Evolutionary conservation across 2,329 filamentous ascomycete species (phyloP).

Genomic region (Alternaria solani): DNA sequence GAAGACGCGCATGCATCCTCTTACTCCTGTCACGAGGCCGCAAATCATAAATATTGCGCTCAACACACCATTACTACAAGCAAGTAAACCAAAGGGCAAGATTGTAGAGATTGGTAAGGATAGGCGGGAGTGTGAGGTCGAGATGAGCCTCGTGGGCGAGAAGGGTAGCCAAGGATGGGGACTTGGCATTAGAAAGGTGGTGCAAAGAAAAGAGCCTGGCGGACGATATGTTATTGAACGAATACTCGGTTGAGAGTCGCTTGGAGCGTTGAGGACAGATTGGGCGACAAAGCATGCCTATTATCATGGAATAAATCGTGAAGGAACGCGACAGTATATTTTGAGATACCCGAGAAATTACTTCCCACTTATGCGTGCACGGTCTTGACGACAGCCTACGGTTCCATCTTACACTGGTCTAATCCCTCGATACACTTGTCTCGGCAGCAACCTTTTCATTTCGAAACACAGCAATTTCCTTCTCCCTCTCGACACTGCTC

Average conservation of each 20-base stretch:
- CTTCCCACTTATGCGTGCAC: not conserved
- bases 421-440: conserved; percentile 34
- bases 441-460: conserved; percentile 40
- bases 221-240: conserved; percentile 75
- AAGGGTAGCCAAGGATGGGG: conserved; percentile 78
- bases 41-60: conserved; percentile 82
- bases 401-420: not conserved
- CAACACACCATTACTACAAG: conserved; percentile 82
- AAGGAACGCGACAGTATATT: conserved; percentile 1
- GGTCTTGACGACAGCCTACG: not conserved
- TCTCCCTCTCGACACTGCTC: conserved; percentile 38
- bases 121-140: conserved; percentile 80
- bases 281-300: not conserved
- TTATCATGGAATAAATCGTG: not conserved
- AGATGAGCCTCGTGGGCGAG: conserved; percentile 77
- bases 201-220: conserved; percentile 76
- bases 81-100: conserved; percentile 92
- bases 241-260: conserved; percentile 46
- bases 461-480: conserved; percentile 33
- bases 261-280: not conserved
- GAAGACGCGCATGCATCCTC: conserved; percentile 84
- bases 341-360: conserved; percentile 1
- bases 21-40: conserved; percentile 78
- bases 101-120: conserved; percentile 61
- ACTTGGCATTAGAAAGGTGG: conserved; percentile 82